phyloP scores from a whole-genome alignment of 2,329 filamentous ascomycete genomes.

The Diaporthe sp. region DNA sequence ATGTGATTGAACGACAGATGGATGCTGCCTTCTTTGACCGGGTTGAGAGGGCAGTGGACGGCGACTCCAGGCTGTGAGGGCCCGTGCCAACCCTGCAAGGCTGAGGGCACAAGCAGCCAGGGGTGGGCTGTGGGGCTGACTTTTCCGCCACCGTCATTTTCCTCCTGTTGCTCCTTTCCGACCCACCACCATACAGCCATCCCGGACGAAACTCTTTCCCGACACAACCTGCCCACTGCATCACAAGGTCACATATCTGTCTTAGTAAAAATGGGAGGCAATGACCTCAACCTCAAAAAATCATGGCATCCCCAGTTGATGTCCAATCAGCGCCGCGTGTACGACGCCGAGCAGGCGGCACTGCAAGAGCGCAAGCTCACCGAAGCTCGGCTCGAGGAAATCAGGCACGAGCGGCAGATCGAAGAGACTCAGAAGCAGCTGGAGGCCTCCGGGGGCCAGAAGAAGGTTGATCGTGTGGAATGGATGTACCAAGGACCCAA shows the following conservation, averaged over 20 bases:
- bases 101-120: background rate
- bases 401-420: constrained; percentile 91
- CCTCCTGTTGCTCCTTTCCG: background rate
- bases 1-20: background rate
- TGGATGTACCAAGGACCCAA: constrained; percentile 98
- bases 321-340: constrained; percentile 91
- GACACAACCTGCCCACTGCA: background rate
- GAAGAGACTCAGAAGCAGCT: constrained; percentile 92
- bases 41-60: constrained; percentile 4
- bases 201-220: background rate
- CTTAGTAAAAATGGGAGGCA: constrained; percentile 78
- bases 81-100: constrained; percentile 22
- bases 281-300: constrained; percentile 95
- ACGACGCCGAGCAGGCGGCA: constrained; percentile 91
- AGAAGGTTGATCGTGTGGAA: constrained; percentile 85
- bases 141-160: constrained; percentile 31
- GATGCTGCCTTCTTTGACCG: constrained; percentile 1
- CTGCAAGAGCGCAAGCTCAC: constrained; percentile 95
- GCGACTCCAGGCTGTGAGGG: constrained; percentile 7
- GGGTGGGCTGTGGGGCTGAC: background rate
- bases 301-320: constrained; percentile 93
- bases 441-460: constrained; percentile 86
- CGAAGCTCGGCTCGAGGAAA: constrained; percentile 90
- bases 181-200: background rate
- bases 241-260: background rate